Evolutionary conservation across 1,284 basidiomycete species (phyloP).

Genomic region (Amylostereum chailletii): DNA sequence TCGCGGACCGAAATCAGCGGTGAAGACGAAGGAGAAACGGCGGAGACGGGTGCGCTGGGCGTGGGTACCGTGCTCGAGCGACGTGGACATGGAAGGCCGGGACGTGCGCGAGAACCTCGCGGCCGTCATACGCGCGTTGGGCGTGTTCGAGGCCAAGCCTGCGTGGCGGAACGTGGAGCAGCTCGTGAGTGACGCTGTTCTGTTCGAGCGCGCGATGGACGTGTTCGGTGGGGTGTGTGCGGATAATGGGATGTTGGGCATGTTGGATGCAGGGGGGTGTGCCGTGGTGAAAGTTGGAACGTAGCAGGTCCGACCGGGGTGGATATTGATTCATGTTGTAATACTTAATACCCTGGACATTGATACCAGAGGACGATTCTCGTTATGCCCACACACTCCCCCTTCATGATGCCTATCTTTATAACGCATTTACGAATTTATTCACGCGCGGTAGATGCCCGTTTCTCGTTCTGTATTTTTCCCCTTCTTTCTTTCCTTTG

Average conservation of each 20-base stretch:
- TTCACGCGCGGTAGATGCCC: no score
- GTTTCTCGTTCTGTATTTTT: no score
- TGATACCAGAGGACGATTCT: no score
- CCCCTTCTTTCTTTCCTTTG: no score
- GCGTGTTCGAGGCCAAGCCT: conserved; percentile 32
- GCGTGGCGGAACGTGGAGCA: conserved; percentile 34
- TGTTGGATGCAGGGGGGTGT: conserved; percentile 25
- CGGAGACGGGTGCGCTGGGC: conserved; percentile 47
- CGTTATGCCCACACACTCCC: no score
- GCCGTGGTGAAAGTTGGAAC: conserved; percentile 22
- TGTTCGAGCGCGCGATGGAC: conserved; percentile 55
- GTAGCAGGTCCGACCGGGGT: no score
- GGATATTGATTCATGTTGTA: no score
- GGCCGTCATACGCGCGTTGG: conserved; percentile 31
- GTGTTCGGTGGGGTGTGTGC: conserved; percentile 22
- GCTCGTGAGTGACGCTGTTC: conserved; percentile 27
- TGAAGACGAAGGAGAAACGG: conserved; percentile 11
- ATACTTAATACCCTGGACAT: no score
- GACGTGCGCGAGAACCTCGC: conserved; percentile 59
- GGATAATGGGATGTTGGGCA: conserved; percentile 1
- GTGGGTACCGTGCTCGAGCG: conserved; percentile 65
- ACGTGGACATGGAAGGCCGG: conserved; percentile 74
- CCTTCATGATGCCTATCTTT: no score
- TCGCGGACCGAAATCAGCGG: conserved; percentile 1
- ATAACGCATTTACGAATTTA: no score